Conservation (phyloP, 495 filamentous ascomycete genomes). For the Penicillium arizonense region DNA sequence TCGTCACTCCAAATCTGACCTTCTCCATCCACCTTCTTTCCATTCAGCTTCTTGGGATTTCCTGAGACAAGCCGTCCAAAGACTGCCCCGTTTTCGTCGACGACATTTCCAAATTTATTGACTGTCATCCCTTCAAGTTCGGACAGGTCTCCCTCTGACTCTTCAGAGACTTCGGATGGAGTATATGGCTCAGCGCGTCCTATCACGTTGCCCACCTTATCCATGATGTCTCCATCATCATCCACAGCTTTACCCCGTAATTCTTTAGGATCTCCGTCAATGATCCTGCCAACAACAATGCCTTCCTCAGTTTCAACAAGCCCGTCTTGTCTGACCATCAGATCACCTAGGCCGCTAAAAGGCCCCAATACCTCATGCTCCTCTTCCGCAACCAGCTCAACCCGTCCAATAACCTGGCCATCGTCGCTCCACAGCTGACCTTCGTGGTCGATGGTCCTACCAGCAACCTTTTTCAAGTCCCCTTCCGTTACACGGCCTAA, state of each 20-base stretch:
- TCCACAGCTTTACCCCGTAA: constrained; percentile 74
- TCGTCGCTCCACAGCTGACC: constrained; percentile 65
- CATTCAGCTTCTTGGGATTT: constrained; percentile 62
- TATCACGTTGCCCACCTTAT: constrained; percentile 74
- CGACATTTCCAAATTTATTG: constrained; percentile 85
- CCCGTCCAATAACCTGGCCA: constrained; percentile 69
- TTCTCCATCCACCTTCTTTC: constrained; percentile 77
- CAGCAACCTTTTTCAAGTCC: constrained; percentile 62
- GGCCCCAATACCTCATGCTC: constrained; percentile 71
- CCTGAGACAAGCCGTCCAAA: constrained; percentile 75
- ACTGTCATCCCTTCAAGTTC: constrained; percentile 76
- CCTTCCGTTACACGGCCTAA: constrained; percentile 70
- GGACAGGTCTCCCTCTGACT: constrained; percentile 61
- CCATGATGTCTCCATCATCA: constrained; percentile 79
- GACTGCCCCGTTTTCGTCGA: constrained; percentile 71
- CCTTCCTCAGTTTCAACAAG: constrained; percentile 68
- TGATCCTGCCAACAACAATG: constrained; percentile 66
- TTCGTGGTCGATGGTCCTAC: constrained; percentile 65
- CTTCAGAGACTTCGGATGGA: constrained; percentile 48
- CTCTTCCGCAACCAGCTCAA: constrained; percentile 68
- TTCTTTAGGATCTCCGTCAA: constrained; percentile 73
- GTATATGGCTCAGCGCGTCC: constrained; percentile 69
- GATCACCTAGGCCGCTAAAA: constrained; percentile 72
- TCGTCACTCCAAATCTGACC: constrained; percentile 80
- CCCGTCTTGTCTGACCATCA: constrained; percentile 66